Evolutionary conservation across 345 rosid genomes (phyloP).

Genomic region (Eucalyptus brandiana): DNA sequence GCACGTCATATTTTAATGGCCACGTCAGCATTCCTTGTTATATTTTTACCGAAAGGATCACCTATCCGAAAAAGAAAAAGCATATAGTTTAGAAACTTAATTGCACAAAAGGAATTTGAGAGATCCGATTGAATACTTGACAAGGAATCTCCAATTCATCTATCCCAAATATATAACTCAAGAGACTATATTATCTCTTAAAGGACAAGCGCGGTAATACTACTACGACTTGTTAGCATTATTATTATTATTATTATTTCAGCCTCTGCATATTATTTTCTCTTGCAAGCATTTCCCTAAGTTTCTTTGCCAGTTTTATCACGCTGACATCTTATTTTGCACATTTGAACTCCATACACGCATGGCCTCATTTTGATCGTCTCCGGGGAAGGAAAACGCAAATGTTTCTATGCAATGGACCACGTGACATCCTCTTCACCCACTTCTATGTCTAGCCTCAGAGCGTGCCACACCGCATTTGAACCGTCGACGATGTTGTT

Average conservation of each 20-base stretch:
- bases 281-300: not conserved
- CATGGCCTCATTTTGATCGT: not conserved
- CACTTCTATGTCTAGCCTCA: constrained; percentile 3
- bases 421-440: constrained; percentile 22
- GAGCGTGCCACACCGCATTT: constrained; percentile 22
- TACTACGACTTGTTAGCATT: not conserved
- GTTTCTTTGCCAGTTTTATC: not conserved
- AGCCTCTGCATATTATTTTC: not conserved
- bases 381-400: not conserved
- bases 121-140: not conserved
- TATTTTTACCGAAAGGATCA: not conserved
- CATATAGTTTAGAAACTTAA: not conserved
- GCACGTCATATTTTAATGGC: not conserved
- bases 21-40: not conserved
- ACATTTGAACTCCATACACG: not conserved
- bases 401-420: constrained; percentile 10
- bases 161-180: not conserved
- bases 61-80: not conserved
- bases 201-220: not conserved
- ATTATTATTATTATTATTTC: not conserved
- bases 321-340: not conserved
- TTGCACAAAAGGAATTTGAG: not conserved
- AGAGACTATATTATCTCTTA: not conserved
- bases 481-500: constrained; percentile 30
- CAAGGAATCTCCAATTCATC: not conserved